These are phyloP conservation scores for Galerina sulciceps DNA, from an alignment of 768 basidiomycete species.

Conservation along the genomic window DNA sequence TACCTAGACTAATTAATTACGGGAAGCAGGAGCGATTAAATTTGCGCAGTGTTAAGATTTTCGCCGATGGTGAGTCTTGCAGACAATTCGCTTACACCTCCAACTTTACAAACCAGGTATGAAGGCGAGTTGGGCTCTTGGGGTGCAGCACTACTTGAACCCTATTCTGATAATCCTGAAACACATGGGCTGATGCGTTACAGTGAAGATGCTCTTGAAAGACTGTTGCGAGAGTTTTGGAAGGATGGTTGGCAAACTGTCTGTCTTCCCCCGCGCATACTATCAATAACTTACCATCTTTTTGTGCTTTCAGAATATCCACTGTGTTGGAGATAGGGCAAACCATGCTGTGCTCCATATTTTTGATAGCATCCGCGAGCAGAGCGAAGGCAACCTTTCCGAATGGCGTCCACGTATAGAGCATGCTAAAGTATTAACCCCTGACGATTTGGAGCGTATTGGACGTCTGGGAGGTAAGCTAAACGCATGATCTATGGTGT, in stretches of 20 bases:
- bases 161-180: conserved; percentile 81
- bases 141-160: conserved; percentile 87
- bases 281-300: neutral
- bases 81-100: neutral
- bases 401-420: conserved; percentile 82
- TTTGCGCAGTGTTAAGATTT: conserved; percentile 72
- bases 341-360: conserved; percentile 84
- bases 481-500: neutral
- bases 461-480: conserved; percentile 73
- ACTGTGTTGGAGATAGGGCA: conserved; percentile 88
- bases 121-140: conserved; percentile 88
- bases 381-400: conserved; percentile 39
- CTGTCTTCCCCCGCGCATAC: neutral
- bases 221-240: conserved; percentile 66
- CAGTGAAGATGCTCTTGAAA: conserved; percentile 53
- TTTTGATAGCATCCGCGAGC: conserved; percentile 66
- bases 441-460: conserved; percentile 68
- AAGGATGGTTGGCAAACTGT: conserved; percentile 81
- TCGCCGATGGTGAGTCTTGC: conserved; percentile 64
- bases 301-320: conserved; percentile 65
- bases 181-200: conserved; percentile 72
- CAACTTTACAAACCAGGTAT: neutral
- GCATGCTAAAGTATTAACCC: conserved; percentile 88
- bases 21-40: conserved; percentile 58
- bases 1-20: conserved; percentile 65